Conservation (phyloP, 306 rosid species). For the Cucumis hystrix region DNA sequence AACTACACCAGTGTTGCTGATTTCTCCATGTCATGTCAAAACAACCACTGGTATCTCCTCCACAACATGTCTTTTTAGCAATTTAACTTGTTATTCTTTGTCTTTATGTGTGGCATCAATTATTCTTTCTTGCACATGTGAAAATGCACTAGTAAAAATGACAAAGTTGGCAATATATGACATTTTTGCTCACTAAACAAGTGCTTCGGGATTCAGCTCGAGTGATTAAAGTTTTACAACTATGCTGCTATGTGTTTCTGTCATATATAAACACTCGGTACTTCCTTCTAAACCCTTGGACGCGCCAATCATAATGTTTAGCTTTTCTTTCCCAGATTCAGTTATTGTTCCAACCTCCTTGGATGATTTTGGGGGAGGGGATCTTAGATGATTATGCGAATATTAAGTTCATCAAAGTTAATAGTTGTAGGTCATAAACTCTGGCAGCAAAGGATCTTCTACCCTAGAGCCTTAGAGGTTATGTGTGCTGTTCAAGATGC, state of each 20-base stretch:
- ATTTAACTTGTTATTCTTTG: not conserved
- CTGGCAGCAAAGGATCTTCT: not conserved
- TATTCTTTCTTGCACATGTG: not conserved
- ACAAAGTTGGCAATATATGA: not conserved
- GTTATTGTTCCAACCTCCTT: not conserved
- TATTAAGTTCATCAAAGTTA: not conserved
- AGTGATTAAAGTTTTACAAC: not conserved
- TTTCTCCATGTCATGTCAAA: not conserved
- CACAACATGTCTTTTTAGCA: not conserved
- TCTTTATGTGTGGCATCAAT: not conserved
- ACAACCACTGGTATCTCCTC: not conserved
- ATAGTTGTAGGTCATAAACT: not conserved
- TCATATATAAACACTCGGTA: not conserved
- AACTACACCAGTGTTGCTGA: constrained; percentile 5
- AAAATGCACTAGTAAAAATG: not conserved
- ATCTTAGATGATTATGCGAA: not conserved
- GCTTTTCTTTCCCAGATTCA: not conserved
- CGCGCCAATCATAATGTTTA: not conserved
- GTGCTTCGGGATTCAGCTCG: not conserved
- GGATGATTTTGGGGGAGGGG: not conserved
- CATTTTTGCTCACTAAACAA: not conserved
- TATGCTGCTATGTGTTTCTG: not conserved
- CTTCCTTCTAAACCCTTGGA: not conserved
- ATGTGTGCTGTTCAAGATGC: not conserved
- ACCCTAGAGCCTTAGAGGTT: not conserved